Evolutionary conservation across 2,329 filamentous ascomycete genomes (phyloP).

Genomic region (Colletotrichum caudatum): DNA sequence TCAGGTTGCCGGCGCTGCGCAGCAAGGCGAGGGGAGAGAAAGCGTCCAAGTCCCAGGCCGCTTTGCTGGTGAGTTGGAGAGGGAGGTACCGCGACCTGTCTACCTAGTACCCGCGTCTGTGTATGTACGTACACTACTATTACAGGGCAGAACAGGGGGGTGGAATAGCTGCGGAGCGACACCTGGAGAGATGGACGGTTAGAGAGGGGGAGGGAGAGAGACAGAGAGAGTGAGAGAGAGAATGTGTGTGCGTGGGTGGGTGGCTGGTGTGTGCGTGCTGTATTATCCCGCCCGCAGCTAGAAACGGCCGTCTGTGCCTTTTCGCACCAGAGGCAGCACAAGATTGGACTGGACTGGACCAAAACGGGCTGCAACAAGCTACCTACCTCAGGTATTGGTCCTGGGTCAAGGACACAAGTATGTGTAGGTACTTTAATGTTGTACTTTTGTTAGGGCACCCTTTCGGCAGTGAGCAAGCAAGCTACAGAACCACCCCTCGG

Average conservation of each 20-base stretch:
- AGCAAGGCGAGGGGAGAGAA: background rate
- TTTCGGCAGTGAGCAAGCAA: constrained; percentile 18
- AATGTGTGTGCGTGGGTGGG: background rate
- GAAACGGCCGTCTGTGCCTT: constrained; percentile 22
- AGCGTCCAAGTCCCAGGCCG: background rate
- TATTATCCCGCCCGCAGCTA: constrained; percentile 5
- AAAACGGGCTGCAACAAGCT: constrained; percentile 16
- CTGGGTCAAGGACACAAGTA: constrained; percentile 6
- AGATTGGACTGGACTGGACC: constrained; percentile 18
- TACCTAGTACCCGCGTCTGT: background rate
- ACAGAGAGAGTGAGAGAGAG: background rate
- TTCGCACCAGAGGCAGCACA: constrained; percentile 12
- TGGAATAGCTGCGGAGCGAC: background rate
- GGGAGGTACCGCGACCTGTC: background rate
- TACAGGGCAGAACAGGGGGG: background rate
- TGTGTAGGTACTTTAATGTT: constrained; percentile 20
- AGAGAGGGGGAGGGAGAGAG: background rate
- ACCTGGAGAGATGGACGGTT: background rate
- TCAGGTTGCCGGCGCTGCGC: constrained; percentile 32
- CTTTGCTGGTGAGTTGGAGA: constrained; percentile 11
- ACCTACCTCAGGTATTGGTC: constrained; percentile 28
- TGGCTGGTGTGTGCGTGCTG: background rate
- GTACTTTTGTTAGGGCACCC: constrained; percentile 24
- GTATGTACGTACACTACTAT: background rate
- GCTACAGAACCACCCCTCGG: background rate